Evolutionary conservation across 2,329 filamentous ascomycete genomes (phyloP).

Genomic region (Ascosphaera apis): DNA sequence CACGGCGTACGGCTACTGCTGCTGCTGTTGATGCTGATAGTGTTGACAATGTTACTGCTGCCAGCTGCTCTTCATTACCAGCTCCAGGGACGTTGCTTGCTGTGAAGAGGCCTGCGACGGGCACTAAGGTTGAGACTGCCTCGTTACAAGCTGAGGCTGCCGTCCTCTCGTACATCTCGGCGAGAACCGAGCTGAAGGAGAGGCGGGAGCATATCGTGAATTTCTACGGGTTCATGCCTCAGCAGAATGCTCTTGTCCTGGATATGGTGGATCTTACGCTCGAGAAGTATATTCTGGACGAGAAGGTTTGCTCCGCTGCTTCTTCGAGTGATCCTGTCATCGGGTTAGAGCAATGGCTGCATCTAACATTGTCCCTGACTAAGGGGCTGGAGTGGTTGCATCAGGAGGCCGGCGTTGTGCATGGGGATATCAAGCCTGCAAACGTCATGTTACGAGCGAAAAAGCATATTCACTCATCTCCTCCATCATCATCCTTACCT

Average conservation of each 20-base stretch:
- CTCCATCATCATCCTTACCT: neutral
- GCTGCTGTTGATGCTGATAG: neutral
- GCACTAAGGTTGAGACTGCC: slow-evolving; percentile 11
- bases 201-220: slow-evolving; percentile 15
- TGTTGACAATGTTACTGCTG: neutral
- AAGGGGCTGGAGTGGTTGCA: slow-evolving; percentile 22
- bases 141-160: slow-evolving; percentile 19
- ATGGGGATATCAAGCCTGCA: slow-evolving; percentile 26
- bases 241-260: slow-evolving; percentile 20
- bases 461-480: slow-evolving; percentile 3
- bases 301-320: slow-evolving; percentile 16
- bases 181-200: slow-evolving; percentile 11
- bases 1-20: neutral
- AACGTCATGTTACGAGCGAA: slow-evolving; percentile 19
- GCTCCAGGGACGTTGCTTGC: slow-evolving; percentile 14
- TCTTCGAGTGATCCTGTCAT: slow-evolving; percentile 23
- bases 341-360: slow-evolving; percentile 17
- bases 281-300: slow-evolving; percentile 16
- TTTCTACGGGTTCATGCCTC: slow-evolving; percentile 21
- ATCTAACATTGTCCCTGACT: slow-evolving; percentile 19
- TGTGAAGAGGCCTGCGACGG: slow-evolving; percentile 21
- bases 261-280: slow-evolving; percentile 21
- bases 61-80: slow-evolving; percentile 2
- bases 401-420: slow-evolving; percentile 16
- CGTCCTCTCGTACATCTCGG: slow-evolving; percentile 18